phyloP scores from a whole-genome alignment of 23 red algal species.

The Pyropia yezoensis region DNA sequence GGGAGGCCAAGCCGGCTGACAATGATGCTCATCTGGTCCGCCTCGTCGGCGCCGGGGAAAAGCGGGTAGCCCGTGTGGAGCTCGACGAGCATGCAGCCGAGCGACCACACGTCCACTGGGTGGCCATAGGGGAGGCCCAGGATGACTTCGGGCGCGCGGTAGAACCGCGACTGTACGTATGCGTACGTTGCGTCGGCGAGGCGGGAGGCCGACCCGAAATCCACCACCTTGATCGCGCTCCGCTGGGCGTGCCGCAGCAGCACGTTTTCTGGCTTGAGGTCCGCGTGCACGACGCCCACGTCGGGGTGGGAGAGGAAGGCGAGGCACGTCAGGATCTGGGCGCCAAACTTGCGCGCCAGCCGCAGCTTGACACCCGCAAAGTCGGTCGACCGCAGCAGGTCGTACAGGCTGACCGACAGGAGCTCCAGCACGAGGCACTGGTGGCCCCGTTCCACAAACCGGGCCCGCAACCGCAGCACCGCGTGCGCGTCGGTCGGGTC shows the following conservation, averaged over 20 bases:
- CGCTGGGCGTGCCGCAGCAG: constrained; percentile 69
- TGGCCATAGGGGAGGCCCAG: constrained; percentile 70
- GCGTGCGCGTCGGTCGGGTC: constrained; percentile 49
- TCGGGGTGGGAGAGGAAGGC: constrained; percentile 54
- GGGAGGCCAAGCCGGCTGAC: constrained; percentile 79
- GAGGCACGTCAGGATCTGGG: constrained; percentile 80
- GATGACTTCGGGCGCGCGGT: constrained; percentile 94
- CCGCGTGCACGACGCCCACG: constrained; percentile 85
- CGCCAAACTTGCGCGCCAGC: constrained; percentile 71
- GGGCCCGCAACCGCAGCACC: constrained; percentile 73
- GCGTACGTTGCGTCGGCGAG: constrained; percentile 50
- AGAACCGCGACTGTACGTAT: constrained; percentile 96
- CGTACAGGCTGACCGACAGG: constrained; percentile 79
- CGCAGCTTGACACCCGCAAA: constrained; percentile 71
- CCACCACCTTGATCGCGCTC: constrained; percentile 92
- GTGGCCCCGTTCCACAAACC: constrained; percentile 90
- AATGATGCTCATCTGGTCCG: constrained; percentile 86
- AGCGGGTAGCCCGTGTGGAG: constrained; percentile 87
- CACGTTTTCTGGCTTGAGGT: constrained; percentile 99
- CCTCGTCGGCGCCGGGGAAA: constrained; percentile 83
- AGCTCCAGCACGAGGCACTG: constrained; percentile 95
- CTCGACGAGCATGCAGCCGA: constrained; percentile 95
- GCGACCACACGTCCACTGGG: constrained; percentile 89
- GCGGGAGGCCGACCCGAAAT: constrained; percentile 88
- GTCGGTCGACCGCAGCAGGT: constrained; percentile 66